Percentiles rank a stretch among this genome's conserved stretches.
Conservation (phyloP, 2,329 filamentous ascomycete genomes). For the Arthrobotrys iridis region DNA sequence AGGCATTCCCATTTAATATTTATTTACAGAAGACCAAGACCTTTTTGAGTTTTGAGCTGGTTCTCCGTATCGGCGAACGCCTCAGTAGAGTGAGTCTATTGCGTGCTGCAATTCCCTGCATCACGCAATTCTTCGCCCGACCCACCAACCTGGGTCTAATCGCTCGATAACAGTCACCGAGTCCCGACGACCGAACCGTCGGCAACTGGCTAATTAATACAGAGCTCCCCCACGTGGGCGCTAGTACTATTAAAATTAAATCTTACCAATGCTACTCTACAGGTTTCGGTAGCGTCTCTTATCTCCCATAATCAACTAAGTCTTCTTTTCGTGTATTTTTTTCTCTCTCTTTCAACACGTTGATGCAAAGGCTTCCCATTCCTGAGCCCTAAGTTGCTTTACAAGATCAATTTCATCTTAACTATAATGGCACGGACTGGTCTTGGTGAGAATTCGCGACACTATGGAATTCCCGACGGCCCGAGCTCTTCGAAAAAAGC, state of each 20-base stretch:
- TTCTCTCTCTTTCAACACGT: no score
- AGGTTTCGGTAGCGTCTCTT: not conserved
- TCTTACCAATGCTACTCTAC: not conserved
- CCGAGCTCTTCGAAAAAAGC: slow-evolving; percentile 9
- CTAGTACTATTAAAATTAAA: not conserved
- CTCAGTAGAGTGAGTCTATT: slow-evolving; percentile 1
- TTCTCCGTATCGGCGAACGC: slow-evolving; percentile 13
- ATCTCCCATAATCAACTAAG: not conserved
- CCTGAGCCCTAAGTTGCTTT: no score
- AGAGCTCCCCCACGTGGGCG: slow-evolving; percentile 3
- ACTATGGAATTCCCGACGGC: slow-evolving; percentile 1
- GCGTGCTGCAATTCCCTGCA: slow-evolving; percentile 38
- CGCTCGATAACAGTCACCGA: slow-evolving; percentile 16
- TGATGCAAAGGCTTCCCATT: not conserved
- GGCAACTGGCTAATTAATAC: slow-evolving; percentile 4
- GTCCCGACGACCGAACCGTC: slow-evolving; percentile 28
- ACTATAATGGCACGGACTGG: not conserved
- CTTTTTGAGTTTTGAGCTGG: not conserved
- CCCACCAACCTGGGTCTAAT: slow-evolving; percentile 41
- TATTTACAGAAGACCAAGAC: no score
- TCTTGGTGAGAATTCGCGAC: not conserved
- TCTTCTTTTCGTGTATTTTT: not conserved
- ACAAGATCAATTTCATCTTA: not conserved
- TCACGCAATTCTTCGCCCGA: slow-evolving; percentile 42
- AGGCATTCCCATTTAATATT: no score